A percentile compares a stretch with the other conserved stretches of the same genome.
Conservation (phyloP, 2,329 filamentous ascomycete species). For the Fusarium coffeatum region DNA sequence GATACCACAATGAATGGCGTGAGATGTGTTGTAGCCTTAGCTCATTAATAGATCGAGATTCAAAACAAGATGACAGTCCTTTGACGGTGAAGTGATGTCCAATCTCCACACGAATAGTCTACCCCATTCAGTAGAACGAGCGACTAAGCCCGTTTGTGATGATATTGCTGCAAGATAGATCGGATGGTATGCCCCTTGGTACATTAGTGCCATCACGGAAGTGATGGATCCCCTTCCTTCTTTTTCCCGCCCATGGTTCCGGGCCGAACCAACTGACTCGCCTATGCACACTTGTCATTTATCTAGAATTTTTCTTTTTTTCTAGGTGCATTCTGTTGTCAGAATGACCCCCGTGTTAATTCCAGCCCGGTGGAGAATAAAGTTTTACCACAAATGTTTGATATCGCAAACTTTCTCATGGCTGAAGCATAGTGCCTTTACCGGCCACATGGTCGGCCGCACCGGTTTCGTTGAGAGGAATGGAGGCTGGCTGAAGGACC, state of each 20-base stretch:
- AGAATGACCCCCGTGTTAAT: not conserved
- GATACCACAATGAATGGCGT: constrained; percentile 7
- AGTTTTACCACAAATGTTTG: not conserved
- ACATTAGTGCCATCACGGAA: constrained; percentile 24
- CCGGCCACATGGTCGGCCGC: constrained; percentile 19
- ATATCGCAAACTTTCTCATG: not conserved
- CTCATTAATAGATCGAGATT: constrained; percentile 9
- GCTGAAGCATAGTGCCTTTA: not conserved
- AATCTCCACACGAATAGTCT: not conserved
- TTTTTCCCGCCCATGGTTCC: not conserved
- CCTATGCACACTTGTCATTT: not conserved
- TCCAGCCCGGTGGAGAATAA: not conserved
- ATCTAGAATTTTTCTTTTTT: constrained; percentile 14
- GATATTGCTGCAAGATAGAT: constrained; percentile 23
- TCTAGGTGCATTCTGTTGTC: not conserved
- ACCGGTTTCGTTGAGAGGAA: not conserved
- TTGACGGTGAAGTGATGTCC: not conserved
- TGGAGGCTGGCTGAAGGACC: not conserved
- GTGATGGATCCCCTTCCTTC: constrained; percentile 12
- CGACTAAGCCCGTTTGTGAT: constrained; percentile 13
- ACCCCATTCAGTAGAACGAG: not conserved
- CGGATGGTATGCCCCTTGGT: constrained; percentile 20
- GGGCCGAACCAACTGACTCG: constrained; percentile 19
- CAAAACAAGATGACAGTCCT: not conserved
- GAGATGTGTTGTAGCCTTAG: constrained; percentile 1